Conservation (phyloP, 352 stramenopile species). For the Globisporangium irregulare region DNA sequence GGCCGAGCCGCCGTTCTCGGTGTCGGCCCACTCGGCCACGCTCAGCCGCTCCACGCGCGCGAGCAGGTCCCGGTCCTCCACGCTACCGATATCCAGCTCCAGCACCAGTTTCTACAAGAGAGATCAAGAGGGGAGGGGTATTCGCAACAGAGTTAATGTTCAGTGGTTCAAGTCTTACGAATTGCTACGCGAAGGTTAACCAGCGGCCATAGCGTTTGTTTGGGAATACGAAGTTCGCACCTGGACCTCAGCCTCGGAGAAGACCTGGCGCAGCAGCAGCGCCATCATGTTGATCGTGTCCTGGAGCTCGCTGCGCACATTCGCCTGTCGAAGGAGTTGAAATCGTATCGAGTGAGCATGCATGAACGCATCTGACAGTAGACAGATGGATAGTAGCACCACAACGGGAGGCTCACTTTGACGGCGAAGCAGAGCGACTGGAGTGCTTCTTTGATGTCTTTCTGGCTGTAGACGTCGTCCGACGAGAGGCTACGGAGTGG, state of each 20-base stretch:
- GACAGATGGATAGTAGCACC: background rate
- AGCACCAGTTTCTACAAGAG: constrained; percentile 47
- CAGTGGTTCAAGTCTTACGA: background rate
- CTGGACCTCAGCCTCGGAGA: constrained; percentile 63
- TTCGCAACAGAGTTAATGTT: background rate
- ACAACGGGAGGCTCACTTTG: constrained; percentile 35
- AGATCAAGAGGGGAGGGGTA: background rate
- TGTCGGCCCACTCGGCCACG: constrained; percentile 66
- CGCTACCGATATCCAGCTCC: constrained; percentile 67
- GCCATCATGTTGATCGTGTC: constrained; percentile 88
- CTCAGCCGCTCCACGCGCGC: constrained; percentile 74
- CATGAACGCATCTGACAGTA: background rate
- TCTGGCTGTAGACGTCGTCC: constrained; percentile 82
- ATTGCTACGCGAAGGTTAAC: background rate
- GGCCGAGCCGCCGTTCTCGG: constrained; percentile 29
- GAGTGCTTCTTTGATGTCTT: constrained; percentile 74
- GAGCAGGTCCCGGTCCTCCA: constrained; percentile 73
- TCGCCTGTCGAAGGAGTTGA: constrained; percentile 33
- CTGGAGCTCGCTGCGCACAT: constrained; percentile 71
- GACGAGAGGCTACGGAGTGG: constrained; percentile 43
- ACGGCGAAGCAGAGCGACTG: constrained; percentile 77
- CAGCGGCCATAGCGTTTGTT: background rate
- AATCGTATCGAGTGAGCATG: no score
- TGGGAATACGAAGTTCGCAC: constrained; percentile 22
- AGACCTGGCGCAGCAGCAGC: constrained; percentile 77